Conservation (phyloP, 352 stramenopile genomes). For the Globisporangium carolinianum region DNA sequence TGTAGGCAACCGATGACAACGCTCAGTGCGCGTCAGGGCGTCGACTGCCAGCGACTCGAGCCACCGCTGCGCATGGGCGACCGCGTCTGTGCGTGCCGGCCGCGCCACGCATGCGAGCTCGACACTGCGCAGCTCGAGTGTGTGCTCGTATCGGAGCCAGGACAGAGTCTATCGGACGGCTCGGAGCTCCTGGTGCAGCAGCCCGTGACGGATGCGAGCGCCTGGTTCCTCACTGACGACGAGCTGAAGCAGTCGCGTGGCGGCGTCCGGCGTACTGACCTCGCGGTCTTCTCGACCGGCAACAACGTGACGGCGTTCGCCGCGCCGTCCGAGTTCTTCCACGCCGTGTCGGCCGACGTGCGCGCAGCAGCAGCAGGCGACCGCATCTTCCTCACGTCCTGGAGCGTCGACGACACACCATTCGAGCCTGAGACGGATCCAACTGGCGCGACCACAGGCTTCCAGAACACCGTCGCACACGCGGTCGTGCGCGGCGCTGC, state of each 20-base stretch:
- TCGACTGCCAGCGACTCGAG: constrained; percentile 5
- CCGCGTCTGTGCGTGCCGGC: constrained; percentile 23
- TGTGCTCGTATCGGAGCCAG: constrained; percentile 9
- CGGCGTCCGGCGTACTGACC: constrained; percentile 1
- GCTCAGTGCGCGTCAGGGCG: not conserved
- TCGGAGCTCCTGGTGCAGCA: constrained; percentile 15
- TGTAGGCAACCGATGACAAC: not conserved
- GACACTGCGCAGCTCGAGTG: constrained; percentile 11
- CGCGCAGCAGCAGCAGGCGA: constrained; percentile 16
- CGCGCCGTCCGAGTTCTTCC: constrained; percentile 7
- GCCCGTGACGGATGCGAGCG: constrained; percentile 9
- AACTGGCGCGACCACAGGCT: constrained; percentile 1
- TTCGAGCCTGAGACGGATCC: constrained; percentile 5
- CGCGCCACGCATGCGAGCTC: constrained; percentile 30
- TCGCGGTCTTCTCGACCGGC: not conserved
- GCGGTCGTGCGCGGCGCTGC: not conserved
- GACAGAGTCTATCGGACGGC: constrained; percentile 16
- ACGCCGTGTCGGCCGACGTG: constrained; percentile 8
- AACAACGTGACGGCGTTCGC: constrained; percentile 7
- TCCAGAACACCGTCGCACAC: constrained; percentile 5
- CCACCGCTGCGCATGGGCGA: constrained; percentile 14
- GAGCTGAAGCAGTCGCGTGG: constrained; percentile 5
- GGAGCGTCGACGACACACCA: constrained; percentile 11
- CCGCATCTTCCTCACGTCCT: constrained; percentile 10
- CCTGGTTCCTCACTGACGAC: constrained; percentile 6